Evolutionary conservation across 2,329 filamentous ascomycete genomes (phyloP).

Genomic region (Hirsutella thompsonii): DNA sequence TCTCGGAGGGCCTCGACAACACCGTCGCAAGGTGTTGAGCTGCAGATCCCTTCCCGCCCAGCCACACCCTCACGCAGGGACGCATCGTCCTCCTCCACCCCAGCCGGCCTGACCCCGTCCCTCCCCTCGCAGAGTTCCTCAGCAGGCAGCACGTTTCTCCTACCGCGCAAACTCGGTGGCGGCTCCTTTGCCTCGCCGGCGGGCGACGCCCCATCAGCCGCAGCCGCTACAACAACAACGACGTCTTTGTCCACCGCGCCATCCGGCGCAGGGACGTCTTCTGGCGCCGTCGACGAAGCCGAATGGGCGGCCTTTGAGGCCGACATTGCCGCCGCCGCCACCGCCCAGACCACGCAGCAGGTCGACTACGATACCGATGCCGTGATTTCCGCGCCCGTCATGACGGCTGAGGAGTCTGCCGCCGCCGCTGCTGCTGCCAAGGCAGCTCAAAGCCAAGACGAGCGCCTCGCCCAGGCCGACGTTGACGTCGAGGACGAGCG

Average conservation of each 20-base stretch:
- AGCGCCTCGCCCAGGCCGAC: conserved; percentile 42
- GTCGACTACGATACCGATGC: conserved; percentile 33
- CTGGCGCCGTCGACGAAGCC: conserved; percentile 46
- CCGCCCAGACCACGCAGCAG: no score
- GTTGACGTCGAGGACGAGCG: conserved; percentile 49
- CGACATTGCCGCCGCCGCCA: conserved; percentile 47
- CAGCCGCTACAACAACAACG: not conserved
- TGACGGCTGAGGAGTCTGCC: conserved; percentile 50
- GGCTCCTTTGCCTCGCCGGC: not conserved
- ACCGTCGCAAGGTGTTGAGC: conserved; percentile 42
- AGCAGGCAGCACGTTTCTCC: conserved; percentile 15
- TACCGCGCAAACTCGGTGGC: not conserved
- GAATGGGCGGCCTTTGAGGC: conserved; percentile 84
- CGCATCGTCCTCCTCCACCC: conserved; percentile 28
- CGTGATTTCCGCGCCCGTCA: conserved; percentile 55
- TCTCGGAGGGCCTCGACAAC: conserved; percentile 36
- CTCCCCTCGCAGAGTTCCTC: conserved; percentile 3
- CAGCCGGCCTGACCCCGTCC: conserved; percentile 9
- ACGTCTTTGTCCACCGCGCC: no score
- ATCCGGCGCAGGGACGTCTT: not conserved
- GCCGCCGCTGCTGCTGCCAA: conserved; percentile 35
- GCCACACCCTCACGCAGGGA: conserved; percentile 40
- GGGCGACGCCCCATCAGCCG: not conserved
- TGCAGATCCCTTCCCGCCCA: conserved; percentile 50
- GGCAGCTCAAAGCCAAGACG: no score